Base-by-base conservation (phyloP, 768 basidiomycete genomes). In the Leccinum incarnatum region DNA sequence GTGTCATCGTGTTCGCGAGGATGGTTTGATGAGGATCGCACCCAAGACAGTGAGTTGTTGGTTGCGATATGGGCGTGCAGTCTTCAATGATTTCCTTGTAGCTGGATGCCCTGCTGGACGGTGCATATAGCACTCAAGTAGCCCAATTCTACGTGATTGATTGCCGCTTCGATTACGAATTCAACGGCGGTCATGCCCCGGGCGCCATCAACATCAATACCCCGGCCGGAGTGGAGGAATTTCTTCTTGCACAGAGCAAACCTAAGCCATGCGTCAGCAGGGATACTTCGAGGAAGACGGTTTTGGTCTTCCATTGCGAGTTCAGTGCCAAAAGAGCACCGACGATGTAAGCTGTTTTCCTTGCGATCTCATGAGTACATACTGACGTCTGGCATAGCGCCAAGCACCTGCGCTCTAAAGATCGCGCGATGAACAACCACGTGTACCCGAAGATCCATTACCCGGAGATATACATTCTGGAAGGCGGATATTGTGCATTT, bases 151-250 rank as follows among this genome's bases (percentile, higher is more conserved):
- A 89, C 65, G 75, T 99, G 57, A 88, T 99, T 65, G 97, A 99
- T 75, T 98, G 97, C 73, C 90, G 97, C 46, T 99, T 98, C 74
- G 93, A 94, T 62, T 99, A 97, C 69, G 97, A 99, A 75, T 98
- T 88, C 73, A 79, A 81, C 51, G 97, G 97, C 9, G 97, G 97
- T 0, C 97, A 98, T 76, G 85, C 98, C 63, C 83, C 84, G 10
- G 91, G 94, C 14, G 95, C 97, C 7, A 79, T 95, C 71, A 98
- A 98, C 72, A 85, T 98, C 68, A 93, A 93, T 71, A 91, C 87
- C 15, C 87, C 87, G 12, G 72, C 80, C 29, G 85, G 83, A 49
- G 82, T 98, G 45, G 94, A 97, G 70, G 87, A 91, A 53, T 81
- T 91, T 52, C 76, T 98, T 40, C 84, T 98, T 45, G 80, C 87